Conservation (phyloP, 352 stramenopile species). For the Globisporangium okanoganense region DNA sequence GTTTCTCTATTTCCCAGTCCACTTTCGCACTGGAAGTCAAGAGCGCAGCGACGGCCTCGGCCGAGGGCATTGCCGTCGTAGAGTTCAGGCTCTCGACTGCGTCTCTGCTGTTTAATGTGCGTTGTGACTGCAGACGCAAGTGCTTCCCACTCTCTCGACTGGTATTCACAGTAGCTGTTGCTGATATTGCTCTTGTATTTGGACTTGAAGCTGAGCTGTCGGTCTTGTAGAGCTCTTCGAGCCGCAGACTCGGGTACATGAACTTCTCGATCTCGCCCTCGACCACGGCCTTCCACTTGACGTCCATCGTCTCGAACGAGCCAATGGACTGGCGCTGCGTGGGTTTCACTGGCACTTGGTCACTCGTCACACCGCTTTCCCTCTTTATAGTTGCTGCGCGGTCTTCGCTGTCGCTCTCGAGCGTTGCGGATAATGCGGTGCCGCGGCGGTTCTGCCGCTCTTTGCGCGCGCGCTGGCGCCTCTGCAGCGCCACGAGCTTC, state of each 20-base stretch:
- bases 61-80: slow-evolving; percentile 20
- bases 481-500: slow-evolving; percentile 21
- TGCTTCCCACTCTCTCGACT: neutral
- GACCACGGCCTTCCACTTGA: slow-evolving; percentile 57
- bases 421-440: slow-evolving; percentile 7
- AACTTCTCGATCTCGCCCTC: slow-evolving; percentile 63
- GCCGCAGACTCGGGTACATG: slow-evolving; percentile 67
- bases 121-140: neutral
- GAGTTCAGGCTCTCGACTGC: neutral
- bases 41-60: slow-evolving; percentile 29
- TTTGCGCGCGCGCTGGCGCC: slow-evolving; percentile 20
- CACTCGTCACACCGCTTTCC: neutral
- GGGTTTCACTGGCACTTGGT: neutral
- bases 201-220: no score
- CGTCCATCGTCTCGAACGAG: slow-evolving; percentile 50
- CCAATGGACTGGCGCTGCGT: slow-evolving; percentile 32
- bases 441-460: slow-evolving; percentile 19
- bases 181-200: slow-evolving; percentile 5
- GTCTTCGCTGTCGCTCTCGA: neutral
- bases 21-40: slow-evolving; percentile 38
- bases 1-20: slow-evolving; percentile 46
- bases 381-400: neutral
- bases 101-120: neutral
- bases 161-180: neutral
- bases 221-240: slow-evolving; percentile 40